Evolutionary conservation across 805 yeast genomes (phyloP), one percentile per base, ranked within the genome.

Genomic region (Lachancea lanzarotensis): DNA sequence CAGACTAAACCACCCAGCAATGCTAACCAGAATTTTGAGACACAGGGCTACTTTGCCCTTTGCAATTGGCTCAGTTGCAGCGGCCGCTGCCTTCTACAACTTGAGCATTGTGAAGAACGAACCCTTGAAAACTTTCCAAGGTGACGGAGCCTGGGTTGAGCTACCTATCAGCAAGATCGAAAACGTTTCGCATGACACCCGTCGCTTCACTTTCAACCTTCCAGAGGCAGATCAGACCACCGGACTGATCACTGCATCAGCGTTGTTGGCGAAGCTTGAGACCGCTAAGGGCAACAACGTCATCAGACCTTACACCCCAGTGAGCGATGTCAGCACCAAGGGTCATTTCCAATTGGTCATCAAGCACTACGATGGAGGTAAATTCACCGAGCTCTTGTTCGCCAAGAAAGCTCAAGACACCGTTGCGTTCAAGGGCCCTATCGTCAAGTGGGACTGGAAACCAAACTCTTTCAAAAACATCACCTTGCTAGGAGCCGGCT

Each of bases 401-500:
- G 67, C 68, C 48, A 78, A 91, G 63, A 81, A 84, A 67, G 79
- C 76, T 49, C 78, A 83, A 58, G 98, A 93, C 59, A 78, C 89
- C 42, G 75, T 93, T 45, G 70, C 95, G 9, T 84, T 93, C 76
- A 91, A 89, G 74, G 98, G 98, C 41, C 98, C 98, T 53, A 76
- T 89, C 53, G 73, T 75, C 59, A 93, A 93, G 74, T 90, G 93
- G 86, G 79, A 83, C 64, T 87, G 95, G 88, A 76, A 76, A 57
- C 84, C 91, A 55, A 91, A 93, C 75, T 78, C 81, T 63, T 91
- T 78, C 73, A 78, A 84, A 59, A 72, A 79, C 53, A 79, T 93
- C 63, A 79, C 83, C 47, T 76, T 93, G 63, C 73, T 93, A 55
- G 98, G 96, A 58, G 98, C 95, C 61, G 98, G 98, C 63, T 76